phyloP scores from a whole-genome alignment of 2,329 filamentous ascomycete species.

The Incumbomyces delicatus region DNA sequence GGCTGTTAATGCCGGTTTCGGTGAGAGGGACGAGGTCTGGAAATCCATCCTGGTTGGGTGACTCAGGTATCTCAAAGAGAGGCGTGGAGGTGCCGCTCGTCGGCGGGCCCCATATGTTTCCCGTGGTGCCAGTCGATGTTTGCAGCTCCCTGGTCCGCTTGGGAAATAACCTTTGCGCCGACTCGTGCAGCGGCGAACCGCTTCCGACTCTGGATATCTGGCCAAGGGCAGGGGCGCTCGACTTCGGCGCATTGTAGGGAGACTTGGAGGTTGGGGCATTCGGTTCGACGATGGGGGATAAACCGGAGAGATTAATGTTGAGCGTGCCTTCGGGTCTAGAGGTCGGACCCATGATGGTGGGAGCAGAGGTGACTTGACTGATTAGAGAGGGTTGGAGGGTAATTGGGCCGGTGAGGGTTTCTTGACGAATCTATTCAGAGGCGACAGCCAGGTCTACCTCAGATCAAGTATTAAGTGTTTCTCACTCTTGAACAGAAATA shows the following conservation, averaged over 20 bases:
- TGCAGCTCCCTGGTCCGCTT: conserved; percentile 98
- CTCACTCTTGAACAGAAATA: conserved; percentile 2
- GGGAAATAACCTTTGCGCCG: conserved; percentile 70
- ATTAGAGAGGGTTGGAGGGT: not conserved
- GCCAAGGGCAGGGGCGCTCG: conserved; percentile 31
- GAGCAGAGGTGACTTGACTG: not conserved
- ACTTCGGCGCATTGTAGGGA: conserved; percentile 22
- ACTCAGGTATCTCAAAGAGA: conserved; percentile 93
- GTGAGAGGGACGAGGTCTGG: conserved; percentile 73
- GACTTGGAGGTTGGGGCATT: conserved; percentile 15
- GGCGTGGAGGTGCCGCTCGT: conserved; percentile 95
- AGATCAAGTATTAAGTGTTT: not conserved
- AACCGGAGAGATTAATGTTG: conserved; percentile 18
- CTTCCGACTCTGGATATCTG: conserved; percentile 58
- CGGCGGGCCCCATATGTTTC: conserved; percentile 81
- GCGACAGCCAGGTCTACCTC: conserved; percentile 9
- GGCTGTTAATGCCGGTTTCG: conserved; percentile 52
- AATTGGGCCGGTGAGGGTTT: not conserved
- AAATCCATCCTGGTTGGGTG: conserved; percentile 82
- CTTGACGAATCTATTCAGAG: not conserved
- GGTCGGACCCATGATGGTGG: conserved; percentile 14
- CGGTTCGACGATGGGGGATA: conserved; percentile 15
- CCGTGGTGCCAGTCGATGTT: conserved; percentile 79
- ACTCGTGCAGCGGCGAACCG: conserved; percentile 93
- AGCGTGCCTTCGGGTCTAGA: conserved; percentile 15